A percentile compares a stretch with the other conserved stretches of the same genome.
Evolutionary conservation across 331 rosid genomes (phyloP).

Genomic region (Acacia pycnantha): DNA sequence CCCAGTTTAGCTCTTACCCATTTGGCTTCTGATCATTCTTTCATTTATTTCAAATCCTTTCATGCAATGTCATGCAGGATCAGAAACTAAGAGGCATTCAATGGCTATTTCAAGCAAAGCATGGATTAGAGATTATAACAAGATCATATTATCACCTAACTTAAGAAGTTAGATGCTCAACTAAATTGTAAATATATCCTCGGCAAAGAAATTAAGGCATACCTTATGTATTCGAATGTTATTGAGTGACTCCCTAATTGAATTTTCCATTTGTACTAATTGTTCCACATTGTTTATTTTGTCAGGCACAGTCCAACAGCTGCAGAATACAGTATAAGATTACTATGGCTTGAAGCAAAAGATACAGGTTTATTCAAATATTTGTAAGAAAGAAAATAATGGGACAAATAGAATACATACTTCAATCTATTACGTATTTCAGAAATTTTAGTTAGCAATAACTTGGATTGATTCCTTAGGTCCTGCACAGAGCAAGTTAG

Average conservation of each 20-base stretch:
- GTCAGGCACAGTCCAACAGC: conserved; percentile 60
- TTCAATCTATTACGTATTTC: conserved; percentile 63
- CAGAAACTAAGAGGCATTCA: not conserved
- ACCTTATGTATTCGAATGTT: conserved; percentile 68
- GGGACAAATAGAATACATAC: conserved; percentile 33
- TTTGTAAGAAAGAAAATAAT: not conserved
- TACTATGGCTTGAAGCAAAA: not conserved
- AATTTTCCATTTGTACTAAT: conserved; percentile 70
- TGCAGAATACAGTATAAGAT: conserved; percentile 36
- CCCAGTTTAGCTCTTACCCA: not conserved
- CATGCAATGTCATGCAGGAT: not conserved
- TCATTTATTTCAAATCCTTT: not conserved
- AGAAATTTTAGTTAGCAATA: conserved; percentile 47
- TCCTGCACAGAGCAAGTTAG: conserved; percentile 42
- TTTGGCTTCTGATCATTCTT: not conserved
- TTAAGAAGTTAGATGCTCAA: not conserved
- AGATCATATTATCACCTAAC: not conserved
- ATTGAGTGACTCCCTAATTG: conserved; percentile 65
- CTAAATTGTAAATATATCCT: not conserved
- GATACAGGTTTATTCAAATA: not conserved
- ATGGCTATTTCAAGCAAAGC: not conserved
- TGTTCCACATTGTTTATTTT: conserved; percentile 62
- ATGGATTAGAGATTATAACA: not conserved
- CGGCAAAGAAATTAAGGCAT: conserved; percentile 1
- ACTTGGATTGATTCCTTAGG: conserved; percentile 44